Conservation (phyloP, 345 rosid genomes). For the Gossypium rotundifolium region DNA sequence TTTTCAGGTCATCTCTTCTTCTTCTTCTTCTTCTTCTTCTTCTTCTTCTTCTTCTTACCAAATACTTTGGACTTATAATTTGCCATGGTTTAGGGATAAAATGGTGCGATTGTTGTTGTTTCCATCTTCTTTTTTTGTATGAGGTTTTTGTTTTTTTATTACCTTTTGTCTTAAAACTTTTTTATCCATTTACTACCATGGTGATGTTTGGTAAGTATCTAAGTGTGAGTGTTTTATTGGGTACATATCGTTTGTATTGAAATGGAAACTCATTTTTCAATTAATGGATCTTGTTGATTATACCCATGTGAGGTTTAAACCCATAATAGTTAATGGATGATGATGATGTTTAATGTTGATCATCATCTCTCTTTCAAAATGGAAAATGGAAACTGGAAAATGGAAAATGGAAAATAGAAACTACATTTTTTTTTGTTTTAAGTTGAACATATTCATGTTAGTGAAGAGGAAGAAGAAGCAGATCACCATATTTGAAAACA, state of each 20-base stretch:
- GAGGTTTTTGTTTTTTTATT: too few relatives aligned
- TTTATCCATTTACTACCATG: not conserved
- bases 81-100: too few relatives aligned
- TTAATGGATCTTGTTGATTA: slow-evolving; percentile 9
- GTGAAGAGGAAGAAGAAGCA: too few relatives aligned
- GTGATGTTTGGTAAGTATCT: slow-evolving; percentile 12
- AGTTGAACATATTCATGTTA: too few relatives aligned
- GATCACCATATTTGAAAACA: too few relatives aligned
- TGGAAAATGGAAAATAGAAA: not conserved
- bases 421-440: not conserved
- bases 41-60: too few relatives aligned
- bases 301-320: slow-evolving; percentile 11
- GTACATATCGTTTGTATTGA: slow-evolving; percentile 9
- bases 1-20: not conserved
- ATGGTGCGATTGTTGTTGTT: too few relatives aligned
- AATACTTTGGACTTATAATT: too few relatives aligned
- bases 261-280: slow-evolving; percentile 12
- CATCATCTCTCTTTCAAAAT: not conserved
- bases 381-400: not conserved
- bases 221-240: slow-evolving; percentile 18
- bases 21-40: too few relatives aligned
- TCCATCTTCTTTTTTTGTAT: not conserved
- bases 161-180: not conserved
- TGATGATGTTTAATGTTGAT: slow-evolving; percentile 14
- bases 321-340: not conserved